These are phyloP conservation scores for Alternaria conjuncta DNA, from an alignment of 2,329 filamentous ascomycete genomes.

Conservation along the genomic window DNA sequence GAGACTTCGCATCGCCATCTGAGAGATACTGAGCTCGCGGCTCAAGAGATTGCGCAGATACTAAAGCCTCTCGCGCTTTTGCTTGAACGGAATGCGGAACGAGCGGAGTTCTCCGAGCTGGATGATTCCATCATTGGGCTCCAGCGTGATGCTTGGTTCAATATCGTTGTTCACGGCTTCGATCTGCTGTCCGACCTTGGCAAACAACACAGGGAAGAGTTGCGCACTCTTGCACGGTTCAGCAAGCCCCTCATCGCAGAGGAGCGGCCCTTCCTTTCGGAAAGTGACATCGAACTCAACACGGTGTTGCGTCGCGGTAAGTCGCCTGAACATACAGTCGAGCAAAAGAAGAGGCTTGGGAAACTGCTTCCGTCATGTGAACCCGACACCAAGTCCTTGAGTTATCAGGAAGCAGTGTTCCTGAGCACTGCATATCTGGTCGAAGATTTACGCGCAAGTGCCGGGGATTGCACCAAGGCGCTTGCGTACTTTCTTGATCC, in stretches of 20 bases:
- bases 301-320: slow-evolving; percentile 88
- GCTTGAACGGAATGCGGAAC: slow-evolving; percentile 62
- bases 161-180: slow-evolving; percentile 94
- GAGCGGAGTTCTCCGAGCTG: slow-evolving; percentile 66
- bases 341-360: slow-evolving; percentile 80
- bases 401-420: slow-evolving; percentile 90
- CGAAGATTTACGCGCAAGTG: slow-evolving; percentile 83
- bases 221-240: slow-evolving; percentile 84
- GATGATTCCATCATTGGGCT: slow-evolving; percentile 65
- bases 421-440: slow-evolving; percentile 89
- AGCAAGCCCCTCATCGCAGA: slow-evolving; percentile 88
- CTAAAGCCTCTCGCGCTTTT: slow-evolving; percentile 87
- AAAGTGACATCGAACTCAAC: slow-evolving; percentile 97
- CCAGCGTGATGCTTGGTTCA: slow-evolving; percentile 95
- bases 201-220: slow-evolving; percentile 74
- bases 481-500: slow-evolving; percentile 95
- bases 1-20: slow-evolving; percentile 74
- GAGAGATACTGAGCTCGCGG: slow-evolving; percentile 80
- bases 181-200: slow-evolving; percentile 75
- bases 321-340: slow-evolving; percentile 75
- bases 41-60: slow-evolving; percentile 85
- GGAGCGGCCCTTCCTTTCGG: slow-evolving; percentile 84
- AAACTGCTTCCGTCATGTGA: slow-evolving; percentile 78
- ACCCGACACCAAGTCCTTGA: slow-evolving; percentile 78
- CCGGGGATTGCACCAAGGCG: slow-evolving; percentile 88